Conservation (phyloP, 306 rosid species). For the Cicer yamashitae region DNA sequence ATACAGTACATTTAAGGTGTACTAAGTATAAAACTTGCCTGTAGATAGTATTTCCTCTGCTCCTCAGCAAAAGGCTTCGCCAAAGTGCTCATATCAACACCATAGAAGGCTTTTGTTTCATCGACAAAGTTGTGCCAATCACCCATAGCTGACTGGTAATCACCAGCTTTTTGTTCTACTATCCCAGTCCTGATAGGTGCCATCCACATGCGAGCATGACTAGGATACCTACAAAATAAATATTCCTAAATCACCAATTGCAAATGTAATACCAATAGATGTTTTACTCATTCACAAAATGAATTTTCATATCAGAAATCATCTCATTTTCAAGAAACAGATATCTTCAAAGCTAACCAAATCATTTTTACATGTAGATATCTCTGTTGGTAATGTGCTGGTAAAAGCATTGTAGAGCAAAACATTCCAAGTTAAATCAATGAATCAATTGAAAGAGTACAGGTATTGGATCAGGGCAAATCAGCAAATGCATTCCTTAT, state of each 20-base stretch:
- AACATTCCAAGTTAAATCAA: neutral
- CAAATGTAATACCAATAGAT: constrained; percentile 35
- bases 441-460: constrained; percentile 10
- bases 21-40: constrained; percentile 58
- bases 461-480: neutral
- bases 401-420: constrained; percentile 34
- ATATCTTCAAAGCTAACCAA: constrained; percentile 6
- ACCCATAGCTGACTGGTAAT: constrained; percentile 76
- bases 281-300: neutral
- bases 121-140: constrained; percentile 76
- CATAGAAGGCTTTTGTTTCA: constrained; percentile 74
- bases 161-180: constrained; percentile 68
- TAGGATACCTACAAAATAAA: constrained; percentile 83
- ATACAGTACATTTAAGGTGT: constrained; percentile 15
- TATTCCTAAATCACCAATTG: constrained; percentile 38
- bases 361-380: constrained; percentile 1
- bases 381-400: neutral
- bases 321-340: constrained; percentile 6
- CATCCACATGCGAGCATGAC: constrained; percentile 98
- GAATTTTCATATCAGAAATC: constrained; percentile 26
- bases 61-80: constrained; percentile 85
- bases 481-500: neutral
- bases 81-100: constrained; percentile 90
- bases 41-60: constrained; percentile 93
- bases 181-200: constrained; percentile 88